These are phyloP conservation scores for Malassezia slooffiae DNA, from an alignment of 1,284 basidiomycete species.

Conservation along the genomic window DNA sequence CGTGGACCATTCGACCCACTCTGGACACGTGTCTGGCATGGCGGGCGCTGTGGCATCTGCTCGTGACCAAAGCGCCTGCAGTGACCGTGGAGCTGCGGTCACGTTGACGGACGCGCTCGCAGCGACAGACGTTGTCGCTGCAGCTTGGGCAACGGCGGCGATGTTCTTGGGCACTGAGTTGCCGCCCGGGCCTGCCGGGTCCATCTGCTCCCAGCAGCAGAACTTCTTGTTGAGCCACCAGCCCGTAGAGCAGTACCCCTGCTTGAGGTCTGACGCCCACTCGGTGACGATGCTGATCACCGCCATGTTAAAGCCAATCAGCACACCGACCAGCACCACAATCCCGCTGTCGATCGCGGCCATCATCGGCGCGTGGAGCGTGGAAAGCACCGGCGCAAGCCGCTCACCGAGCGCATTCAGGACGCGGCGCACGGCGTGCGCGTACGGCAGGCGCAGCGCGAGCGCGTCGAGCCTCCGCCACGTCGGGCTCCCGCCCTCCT, in stretches of 20 bases:
- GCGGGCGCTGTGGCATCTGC: conserved; percentile 4
- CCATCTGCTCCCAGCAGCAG: conserved; percentile 74
- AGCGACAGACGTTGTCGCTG: conserved; percentile 21
- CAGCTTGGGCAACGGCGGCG: conserved; percentile 16
- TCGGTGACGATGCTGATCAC: conserved; percentile 91
- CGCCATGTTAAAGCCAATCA: conserved; percentile 85
- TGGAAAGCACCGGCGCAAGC: neutral
- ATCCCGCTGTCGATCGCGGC: conserved; percentile 35
- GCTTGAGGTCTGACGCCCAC: conserved; percentile 95
- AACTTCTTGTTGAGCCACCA: conserved; percentile 99
- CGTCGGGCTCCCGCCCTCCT: conserved; percentile 5
- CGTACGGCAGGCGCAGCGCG: conserved; percentile 19
- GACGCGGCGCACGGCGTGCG: conserved; percentile 25
- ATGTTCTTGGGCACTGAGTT: conserved; percentile 8
- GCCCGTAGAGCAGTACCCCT: conserved; percentile 87
- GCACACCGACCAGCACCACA: conserved; percentile 50
- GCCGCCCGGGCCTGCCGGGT: conserved; percentile 35
- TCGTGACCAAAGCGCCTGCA: conserved; percentile 1
- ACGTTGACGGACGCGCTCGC: conserved; percentile 14
- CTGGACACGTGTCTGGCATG: conserved; percentile 61
- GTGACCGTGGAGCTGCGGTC: conserved; percentile 10
- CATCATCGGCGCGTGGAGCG: conserved; percentile 23
- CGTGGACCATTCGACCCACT: conserved; percentile 87
- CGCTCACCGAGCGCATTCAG: conserved; percentile 8
- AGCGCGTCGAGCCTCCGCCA: conserved; percentile 20